Evolutionary conservation across 306 rosid species (phyloP), one percentile per base, ranked within the genome.

Genomic region (Castanopsis chinensis): DNA sequence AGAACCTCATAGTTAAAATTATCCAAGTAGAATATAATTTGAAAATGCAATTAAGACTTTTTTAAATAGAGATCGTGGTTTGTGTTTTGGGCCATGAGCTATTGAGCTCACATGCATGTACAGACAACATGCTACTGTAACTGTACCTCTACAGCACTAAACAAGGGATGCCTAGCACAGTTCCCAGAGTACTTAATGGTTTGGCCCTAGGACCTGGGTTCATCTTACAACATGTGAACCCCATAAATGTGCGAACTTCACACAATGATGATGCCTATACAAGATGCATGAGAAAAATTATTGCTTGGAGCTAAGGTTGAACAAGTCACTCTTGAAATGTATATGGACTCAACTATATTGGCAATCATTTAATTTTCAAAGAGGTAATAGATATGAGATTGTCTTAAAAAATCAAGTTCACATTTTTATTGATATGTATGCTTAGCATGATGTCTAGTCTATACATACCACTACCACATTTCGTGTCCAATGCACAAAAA

Each of bases 361-460:
- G 35, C 41, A 17, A 33, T 30, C 19, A 3, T 65, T 3, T 30
- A 6, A 8, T 65, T 65, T 65, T 65, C 43, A 65, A 65, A 33
- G 71, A 3, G n/a, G 51, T 32, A 18, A 65, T 7, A 18, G 45
- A 32, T 18, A 33, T 8, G 41, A 18, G 13, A 33, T 65, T 33
- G 11, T 18, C 25, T 32, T 19, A 4, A 17, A 65, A 32, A 65
- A 32, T 30, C 25, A 33, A 65, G 5, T 65, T 33, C 25, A 33
- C 35, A 23, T 32, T 33, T 65, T 65, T 32, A 83, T 72, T 76
- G 61, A 72, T 28, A 32, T 33, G 84, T 4, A 21, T 49, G 30
- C 20, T 30, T 68, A 41, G 69, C 37, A 73, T 74, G 71, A 17
- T 15, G 56, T 15, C 45, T 11, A 75, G 21, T 30, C 4, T 45